Evolutionary conservation across 1,284 basidiomycete species (phyloP), one percentile per base, ranked within the genome.

Genomic region (Ganoderma sinense): DNA sequence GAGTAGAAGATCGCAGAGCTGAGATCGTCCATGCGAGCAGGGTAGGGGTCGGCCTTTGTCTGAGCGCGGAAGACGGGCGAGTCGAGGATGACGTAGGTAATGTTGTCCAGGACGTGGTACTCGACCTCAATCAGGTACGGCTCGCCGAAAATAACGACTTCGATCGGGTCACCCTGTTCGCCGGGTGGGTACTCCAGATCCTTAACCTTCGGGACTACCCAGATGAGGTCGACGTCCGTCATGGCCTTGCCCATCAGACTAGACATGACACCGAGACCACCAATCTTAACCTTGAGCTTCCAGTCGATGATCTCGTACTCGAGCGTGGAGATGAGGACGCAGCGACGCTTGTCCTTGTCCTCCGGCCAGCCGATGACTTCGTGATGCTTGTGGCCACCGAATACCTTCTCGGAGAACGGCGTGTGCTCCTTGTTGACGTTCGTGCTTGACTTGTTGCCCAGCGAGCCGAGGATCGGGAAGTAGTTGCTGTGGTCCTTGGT

Each of bases 271-370:
- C 95, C 96, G 36, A 97, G 87, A 83, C 96, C 96, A 84, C 96
- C 96, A 75, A 97, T 97, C 86, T 97, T 97, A 85, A 97, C 96
- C 83, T 97, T 97, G 71, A 97, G 82, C 83, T 97, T 97, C 96
- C 96, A 97, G 79, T 97, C 96, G 76, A 97, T 91, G 78, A 97
- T 94, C 81, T 97, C 96, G 81, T 97, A 97, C 82, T 97, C 96
- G 69, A 97, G 87, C 0, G 96, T 97, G 13, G 96, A 85, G 73
- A 97, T 97, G 65, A 97, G 87, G 33, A 96, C 94, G 81, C 93
- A 95, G 80, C 96, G 88, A 61, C 95, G 89, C 82, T 97, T 97
- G 76, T 91, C 87, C 81, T 92, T 93, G 83, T 94, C 91, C 79
- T 97, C 96, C 0, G 96, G 96, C 96, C 96, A 97, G 23, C 96